These are phyloP conservation scores for Phycomyces blakesleeanus DNA, from an alignment of 192 early-diverging fungal genomes.

Conservation along the genomic window DNA sequence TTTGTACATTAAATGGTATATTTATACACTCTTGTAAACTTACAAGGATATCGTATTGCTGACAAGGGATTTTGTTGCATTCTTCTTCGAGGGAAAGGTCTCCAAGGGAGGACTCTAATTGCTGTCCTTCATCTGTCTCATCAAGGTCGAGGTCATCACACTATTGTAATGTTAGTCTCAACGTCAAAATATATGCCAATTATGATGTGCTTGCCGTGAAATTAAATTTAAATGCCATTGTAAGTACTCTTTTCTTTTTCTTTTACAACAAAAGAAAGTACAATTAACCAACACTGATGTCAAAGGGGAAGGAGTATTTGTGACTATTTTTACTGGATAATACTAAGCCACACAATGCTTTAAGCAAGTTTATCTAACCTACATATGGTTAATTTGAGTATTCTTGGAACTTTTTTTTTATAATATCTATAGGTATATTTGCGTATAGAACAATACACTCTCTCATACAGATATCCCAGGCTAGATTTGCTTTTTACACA, in stretches of 20 bases:
- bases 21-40: not conserved
- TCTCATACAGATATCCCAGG: too few relatives aligned
- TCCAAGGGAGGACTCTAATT: conserved; percentile 18
- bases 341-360: not conserved
- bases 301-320: not conserved
- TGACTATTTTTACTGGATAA: not conserved
- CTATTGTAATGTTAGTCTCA: conserved; percentile 1
- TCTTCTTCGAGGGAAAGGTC: conserved; percentile 19
- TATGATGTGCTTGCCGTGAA: conserved; percentile 20
- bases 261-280: not conserved
- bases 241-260: too few relatives aligned
- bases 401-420: too few relatives aligned
- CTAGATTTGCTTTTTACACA: too few relatives aligned
- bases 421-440: too few relatives aligned
- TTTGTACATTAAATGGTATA: too few relatives aligned
- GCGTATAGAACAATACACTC: too few relatives aligned
- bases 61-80: conserved; percentile 12
- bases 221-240: conserved; percentile 34
- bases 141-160: conserved; percentile 30
- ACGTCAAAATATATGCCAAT: not conserved
- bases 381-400: too few relatives aligned
- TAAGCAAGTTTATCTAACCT: not conserved
- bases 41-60: conserved; percentile 29
- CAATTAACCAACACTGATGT: not conserved
- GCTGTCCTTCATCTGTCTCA: conserved; percentile 22